phyloP scores from a whole-genome alignment of 176 grass and related monocot species.

The Coix lacrymajobi region DNA sequence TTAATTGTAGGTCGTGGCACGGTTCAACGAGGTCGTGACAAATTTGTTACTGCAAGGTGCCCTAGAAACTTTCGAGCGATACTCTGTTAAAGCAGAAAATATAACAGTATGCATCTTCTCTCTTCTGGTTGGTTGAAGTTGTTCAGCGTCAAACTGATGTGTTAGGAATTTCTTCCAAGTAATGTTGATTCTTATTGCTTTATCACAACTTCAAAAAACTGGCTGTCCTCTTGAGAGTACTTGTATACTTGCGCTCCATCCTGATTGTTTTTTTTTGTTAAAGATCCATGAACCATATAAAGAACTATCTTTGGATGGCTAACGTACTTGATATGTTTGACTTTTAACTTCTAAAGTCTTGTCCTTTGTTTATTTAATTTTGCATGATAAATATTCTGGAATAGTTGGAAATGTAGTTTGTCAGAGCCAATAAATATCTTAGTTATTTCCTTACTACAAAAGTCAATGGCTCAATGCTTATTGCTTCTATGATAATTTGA shows the following conservation, averaged over 20 bases:
- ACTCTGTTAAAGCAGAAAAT: conserved; percentile 72
- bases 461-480: not conserved
- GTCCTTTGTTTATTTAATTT: not conserved
- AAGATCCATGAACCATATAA: not conserved
- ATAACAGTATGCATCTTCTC: conserved; percentile 55
- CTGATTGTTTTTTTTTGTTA: not conserved
- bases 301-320: not conserved
- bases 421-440: not conserved
- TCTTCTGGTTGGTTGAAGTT: not conserved
- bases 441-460: not conserved
- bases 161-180: not conserved
- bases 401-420: not conserved
- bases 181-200: not conserved
- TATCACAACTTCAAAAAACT: not conserved
- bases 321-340: not conserved
- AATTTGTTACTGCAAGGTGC: conserved; percentile 78
- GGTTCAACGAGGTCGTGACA: conserved; percentile 91
- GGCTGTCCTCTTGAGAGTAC: not conserved
- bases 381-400: not conserved
- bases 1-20: conserved; percentile 70
- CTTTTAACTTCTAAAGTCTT: not conserved
- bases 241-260: not conserved
- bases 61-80: conserved; percentile 73
- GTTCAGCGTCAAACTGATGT: not conserved
- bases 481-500: not conserved